Evolutionary conservation across 805 yeast genomes (phyloP), one percentile per base, ranked within the genome.

Genomic region (Saturnispora diversa): DNA sequence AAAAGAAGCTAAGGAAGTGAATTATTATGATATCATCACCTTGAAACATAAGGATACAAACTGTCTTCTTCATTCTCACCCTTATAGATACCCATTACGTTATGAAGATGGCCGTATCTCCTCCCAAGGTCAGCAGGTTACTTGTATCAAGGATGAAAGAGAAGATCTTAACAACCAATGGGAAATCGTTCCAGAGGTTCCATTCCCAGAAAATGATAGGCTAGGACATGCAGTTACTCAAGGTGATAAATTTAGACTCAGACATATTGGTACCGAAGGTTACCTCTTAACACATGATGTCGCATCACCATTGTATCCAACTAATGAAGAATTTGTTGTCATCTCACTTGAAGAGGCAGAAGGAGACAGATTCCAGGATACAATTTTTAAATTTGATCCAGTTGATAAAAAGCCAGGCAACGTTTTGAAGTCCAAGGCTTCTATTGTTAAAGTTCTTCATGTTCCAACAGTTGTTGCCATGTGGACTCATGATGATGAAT

Each of bases 91-190:
- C 59, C 97, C 97, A 29, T 68, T 87, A 50, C 80, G 97, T 58
- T 92, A 92, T 55, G 95, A 88, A 45, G 97, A 92, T 59, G 97
- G 97, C 8, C 80, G 98, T 65, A 70, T 92, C 37, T 87, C 96
- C 1, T 86, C 97, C 6, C 81, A 84, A 60, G 87, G 92, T 44
- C 97, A 92, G 66, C 96, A 88, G 64, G 95, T 92, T 34, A 87
- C 97, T 4, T 80, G 84, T 52, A 60, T 66, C 23, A 62, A 67
- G 44, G 68, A 67, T 36, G 72, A 66, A 20, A 65, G 61, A 11
- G 87, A 79, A 46, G 87, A 80, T 48, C 46, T 55, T 6, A 84
- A 85, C 65, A 84, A 85, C 58, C 74, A 83, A 51, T 92, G 97
- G 97, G 76, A 84, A 59, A 72, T 92, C 39, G 50, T 86, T 26